Evolutionary conservation across 176 grass and related monocot species (phyloP).

Genomic region (Tillandsia fasciculata): DNA sequence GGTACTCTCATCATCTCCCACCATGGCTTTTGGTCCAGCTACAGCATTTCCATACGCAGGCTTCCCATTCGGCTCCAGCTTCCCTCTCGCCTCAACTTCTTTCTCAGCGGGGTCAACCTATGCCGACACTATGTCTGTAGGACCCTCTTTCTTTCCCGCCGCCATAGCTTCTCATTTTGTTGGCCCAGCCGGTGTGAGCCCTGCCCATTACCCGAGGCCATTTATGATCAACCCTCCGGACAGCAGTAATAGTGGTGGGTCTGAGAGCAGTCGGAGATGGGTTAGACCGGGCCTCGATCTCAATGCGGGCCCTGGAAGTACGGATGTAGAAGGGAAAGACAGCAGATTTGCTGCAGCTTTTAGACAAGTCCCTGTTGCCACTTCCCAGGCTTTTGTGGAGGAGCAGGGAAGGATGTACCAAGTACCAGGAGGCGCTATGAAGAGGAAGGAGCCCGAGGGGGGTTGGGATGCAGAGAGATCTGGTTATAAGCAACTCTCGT

Average conservation of each 20-base stretch:
- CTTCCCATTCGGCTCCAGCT: constrained; percentile 45
- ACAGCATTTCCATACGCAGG: constrained; percentile 45
- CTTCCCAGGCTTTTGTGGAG: constrained; percentile 43
- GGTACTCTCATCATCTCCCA: constrained; percentile 50
- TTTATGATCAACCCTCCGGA: constrained; percentile 70
- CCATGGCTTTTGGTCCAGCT: constrained; percentile 46
- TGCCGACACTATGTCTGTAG: constrained; percentile 26
- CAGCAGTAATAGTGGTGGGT: constrained; percentile 45
- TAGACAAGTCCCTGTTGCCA: constrained; percentile 47
- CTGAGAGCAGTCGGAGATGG: constrained; percentile 51
- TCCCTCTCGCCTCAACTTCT: constrained; percentile 24
- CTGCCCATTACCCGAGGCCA: constrained; percentile 48
- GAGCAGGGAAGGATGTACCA: constrained; percentile 59
- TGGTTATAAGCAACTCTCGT: constrained; percentile 48
- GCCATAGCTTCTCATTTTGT: constrained; percentile 30
- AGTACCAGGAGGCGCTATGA: constrained; percentile 39
- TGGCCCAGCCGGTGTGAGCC: constrained; percentile 35
- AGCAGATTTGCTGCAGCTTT: constrained; percentile 28
- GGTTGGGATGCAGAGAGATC: constrained; percentile 75
- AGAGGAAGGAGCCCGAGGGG: constrained; percentile 78
- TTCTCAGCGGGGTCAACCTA: constrained; percentile 54
- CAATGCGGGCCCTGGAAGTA: constrained; percentile 62
- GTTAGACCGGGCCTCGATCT: constrained; percentile 64
- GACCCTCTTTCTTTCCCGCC: constrained; percentile 32
- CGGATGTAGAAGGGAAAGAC: constrained; percentile 52